phyloP scores from a whole-genome alignment of 208 protist species.

The Porcisia hertigi region DNA sequence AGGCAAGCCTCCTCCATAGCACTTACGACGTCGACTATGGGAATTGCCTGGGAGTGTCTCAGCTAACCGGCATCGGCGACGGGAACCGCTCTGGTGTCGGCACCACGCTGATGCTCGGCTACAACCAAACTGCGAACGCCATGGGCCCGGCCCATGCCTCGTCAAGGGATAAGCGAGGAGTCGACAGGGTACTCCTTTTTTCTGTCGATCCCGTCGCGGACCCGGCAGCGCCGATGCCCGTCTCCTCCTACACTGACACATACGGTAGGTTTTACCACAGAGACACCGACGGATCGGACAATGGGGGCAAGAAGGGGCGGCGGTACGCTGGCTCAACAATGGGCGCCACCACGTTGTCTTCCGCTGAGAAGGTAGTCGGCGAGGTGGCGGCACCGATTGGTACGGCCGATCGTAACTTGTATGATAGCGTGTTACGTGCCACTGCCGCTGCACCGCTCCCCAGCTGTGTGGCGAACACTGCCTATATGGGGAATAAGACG shows the following conservation, averaged over 20 bases:
- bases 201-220: constrained; percentile 19
- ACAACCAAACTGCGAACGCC: neutral
- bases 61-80: neutral
- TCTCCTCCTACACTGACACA: constrained; percentile 28
- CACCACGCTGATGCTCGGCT: constrained; percentile 13
- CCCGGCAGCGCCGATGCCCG: constrained; percentile 12
- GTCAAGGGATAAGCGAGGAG: neutral
- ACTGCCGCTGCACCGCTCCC: neutral
- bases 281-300: neutral
- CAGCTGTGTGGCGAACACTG: neutral
- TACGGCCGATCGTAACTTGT: constrained; percentile 27
- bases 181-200: constrained; percentile 23
- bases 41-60: neutral
- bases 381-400: neutral
- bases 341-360: neutral
- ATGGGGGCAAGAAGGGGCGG: neutral
- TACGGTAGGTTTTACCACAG: constrained; percentile 16
- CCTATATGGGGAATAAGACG: neutral
- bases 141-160: neutral
- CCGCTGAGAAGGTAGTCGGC: neutral
- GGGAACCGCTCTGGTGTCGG: neutral
- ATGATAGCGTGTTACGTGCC: constrained; percentile 34
- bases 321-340: neutral
- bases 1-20: constrained; percentile 13
- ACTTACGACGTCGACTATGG: constrained; percentile 29